Evolutionary conservation across 768 basidiomycete species (phyloP).

Genomic region (Auriscalpium orientale): DNA sequence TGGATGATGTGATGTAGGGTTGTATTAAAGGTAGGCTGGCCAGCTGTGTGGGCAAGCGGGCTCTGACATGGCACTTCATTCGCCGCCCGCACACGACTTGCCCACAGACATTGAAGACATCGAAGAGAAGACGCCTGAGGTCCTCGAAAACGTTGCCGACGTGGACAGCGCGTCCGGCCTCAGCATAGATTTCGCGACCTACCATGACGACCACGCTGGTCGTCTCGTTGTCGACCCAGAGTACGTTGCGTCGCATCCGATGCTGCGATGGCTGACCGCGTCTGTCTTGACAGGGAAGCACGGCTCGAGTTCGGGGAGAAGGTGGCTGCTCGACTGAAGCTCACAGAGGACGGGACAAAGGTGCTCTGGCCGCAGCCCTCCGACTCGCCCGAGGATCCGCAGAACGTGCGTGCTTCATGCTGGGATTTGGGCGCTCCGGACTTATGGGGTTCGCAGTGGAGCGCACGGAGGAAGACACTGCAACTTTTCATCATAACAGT

Average conservation of each 20-base stretch:
- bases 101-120: background rate
- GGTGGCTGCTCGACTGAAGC: constrained; percentile 48
- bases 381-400: constrained; percentile 57
- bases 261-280: background rate
- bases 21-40: no score
- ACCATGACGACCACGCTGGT: constrained; percentile 51
- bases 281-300: constrained; percentile 44
- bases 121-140: background rate
- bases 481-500: constrained; percentile 56
- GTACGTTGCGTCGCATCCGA: constrained; percentile 26
- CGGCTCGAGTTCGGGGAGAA: constrained; percentile 51
- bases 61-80: no score
- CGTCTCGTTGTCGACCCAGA: constrained; percentile 54
- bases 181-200: constrained; percentile 25
- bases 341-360: constrained; percentile 46
- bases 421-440: background rate
- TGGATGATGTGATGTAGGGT: no score
- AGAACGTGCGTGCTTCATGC: constrained; percentile 36
- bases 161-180: constrained; percentile 13
- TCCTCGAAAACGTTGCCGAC: background rate
- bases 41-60: no score
- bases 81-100: no score
- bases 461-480: constrained; percentile 40
- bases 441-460: constrained; percentile 36
- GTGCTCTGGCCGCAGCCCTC: constrained; percentile 68